Evolutionary conservation across 1,284 basidiomycete species (phyloP).

Genomic region (Garcileccinum viscosum): DNA sequence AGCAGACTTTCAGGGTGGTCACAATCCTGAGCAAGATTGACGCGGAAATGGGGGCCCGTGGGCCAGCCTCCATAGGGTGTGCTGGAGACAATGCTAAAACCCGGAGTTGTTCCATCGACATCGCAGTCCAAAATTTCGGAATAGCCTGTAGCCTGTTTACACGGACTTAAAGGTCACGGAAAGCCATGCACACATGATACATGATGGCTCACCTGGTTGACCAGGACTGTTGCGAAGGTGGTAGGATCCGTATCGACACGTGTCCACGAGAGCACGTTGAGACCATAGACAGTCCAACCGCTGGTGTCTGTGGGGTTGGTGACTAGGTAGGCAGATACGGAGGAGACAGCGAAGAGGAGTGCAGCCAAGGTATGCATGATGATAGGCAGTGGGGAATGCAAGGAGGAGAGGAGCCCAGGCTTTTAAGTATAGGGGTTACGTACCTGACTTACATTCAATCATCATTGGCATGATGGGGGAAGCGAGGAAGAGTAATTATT

Average conservation of each 20-base stretch:
- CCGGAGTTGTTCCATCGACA: background rate
- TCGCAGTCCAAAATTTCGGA: background rate
- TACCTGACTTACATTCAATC: too few relatives aligned
- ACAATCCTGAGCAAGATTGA: background rate
- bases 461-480: too few relatives aligned
- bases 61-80: background rate
- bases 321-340: conserved; percentile 67
- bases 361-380: conserved; percentile 54
- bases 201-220: conserved; percentile 60
- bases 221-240: conserved; percentile 74
- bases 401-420: background rate
- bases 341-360: conserved; percentile 58
- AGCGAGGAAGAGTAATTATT: too few relatives aligned
- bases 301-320: conserved; percentile 53
- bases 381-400: conserved; percentile 8
- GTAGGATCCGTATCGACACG: conserved; percentile 67
- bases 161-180: background rate
- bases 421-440: too few relatives aligned
- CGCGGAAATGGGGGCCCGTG: background rate
- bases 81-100: background rate
- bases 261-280: conserved; percentile 67
- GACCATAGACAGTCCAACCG: conserved; percentile 65
- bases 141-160: too few relatives aligned
- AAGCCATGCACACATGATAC: background rate
- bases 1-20: background rate